Conservation (phyloP, 768 basidiomycete genomes). For the Lactarius vividus region DNA sequence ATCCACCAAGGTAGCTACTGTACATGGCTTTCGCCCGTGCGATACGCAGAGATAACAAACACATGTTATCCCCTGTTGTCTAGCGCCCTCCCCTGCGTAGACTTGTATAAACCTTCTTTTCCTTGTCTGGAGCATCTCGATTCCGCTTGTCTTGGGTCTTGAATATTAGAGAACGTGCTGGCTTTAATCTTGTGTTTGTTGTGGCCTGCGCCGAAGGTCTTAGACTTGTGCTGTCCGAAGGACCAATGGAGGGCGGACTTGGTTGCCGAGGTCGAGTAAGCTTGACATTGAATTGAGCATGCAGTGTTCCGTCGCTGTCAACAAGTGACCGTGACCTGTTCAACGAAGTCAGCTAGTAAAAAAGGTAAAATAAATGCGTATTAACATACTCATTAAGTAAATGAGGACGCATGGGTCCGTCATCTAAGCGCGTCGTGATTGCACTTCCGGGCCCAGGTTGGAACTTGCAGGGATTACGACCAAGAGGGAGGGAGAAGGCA, state of each 20-base stretch:
- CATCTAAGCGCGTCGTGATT: slow-evolving; percentile 13
- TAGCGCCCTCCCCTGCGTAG: neutral
- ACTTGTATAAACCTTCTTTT: neutral
- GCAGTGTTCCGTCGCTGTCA: slow-evolving; percentile 29
- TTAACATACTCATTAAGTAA: slow-evolving; percentile 40
- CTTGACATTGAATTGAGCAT: slow-evolving; percentile 15
- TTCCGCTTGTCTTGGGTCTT: neutral
- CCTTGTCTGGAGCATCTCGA: neutral
- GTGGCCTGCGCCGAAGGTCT: neutral
- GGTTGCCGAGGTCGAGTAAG: neutral
- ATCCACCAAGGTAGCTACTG: neutral
- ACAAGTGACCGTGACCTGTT: slow-evolving; percentile 30
- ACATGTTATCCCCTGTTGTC: no score
- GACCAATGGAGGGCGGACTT: neutral
- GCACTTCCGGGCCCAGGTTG: slow-evolving; percentile 7
- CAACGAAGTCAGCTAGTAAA: slow-evolving; percentile 1
- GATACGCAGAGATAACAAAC: neutral
- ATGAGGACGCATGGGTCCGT: slow-evolving; percentile 14
- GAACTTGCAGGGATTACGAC: neutral
- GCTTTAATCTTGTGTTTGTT: neutral
- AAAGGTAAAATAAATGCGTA: neutral
- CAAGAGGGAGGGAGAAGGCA: neutral
- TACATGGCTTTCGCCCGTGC: neutral
- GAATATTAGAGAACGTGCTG: neutral
- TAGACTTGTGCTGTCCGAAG: slow-evolving; percentile 1